These are phyloP conservation scores for Kwoniella mangroviensis DNA, from an alignment of 768 basidiomycete genomes.

Conservation along the genomic window DNA sequence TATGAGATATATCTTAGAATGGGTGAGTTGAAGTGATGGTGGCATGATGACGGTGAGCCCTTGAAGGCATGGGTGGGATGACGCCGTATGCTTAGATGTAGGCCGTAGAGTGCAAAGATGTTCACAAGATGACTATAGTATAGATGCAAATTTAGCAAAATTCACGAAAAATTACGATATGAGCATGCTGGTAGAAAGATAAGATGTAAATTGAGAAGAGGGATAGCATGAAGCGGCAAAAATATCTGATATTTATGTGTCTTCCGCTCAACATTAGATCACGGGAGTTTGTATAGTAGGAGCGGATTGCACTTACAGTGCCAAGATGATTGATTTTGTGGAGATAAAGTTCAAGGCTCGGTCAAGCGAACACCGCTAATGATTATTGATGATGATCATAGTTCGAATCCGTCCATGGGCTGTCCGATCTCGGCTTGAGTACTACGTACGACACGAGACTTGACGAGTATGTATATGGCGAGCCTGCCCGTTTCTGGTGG, in stretches of 20 bases:
- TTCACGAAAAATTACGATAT: background rate
- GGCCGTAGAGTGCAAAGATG: background rate
- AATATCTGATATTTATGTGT: background rate
- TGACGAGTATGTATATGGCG: too few relatives aligned
- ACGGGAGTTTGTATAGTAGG: background rate
- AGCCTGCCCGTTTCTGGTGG: too few relatives aligned
- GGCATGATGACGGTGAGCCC: slow-evolving; percentile 1
- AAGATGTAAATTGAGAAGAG: background rate
- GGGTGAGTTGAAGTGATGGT: background rate
- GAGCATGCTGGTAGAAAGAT: background rate
- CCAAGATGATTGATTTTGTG: background rate
- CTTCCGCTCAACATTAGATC: background rate
- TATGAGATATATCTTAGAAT: background rate
- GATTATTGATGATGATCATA: background rate
- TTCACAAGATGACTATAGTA: background rate
- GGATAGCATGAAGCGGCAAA: background rate
- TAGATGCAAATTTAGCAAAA: background rate
- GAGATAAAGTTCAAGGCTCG: background rate
- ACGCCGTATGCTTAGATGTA: background rate
- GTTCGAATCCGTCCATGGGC: background rate
- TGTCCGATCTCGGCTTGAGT: background rate
- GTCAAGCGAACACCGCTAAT: background rate
- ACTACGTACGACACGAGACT: too few relatives aligned
- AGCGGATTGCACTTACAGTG: background rate
- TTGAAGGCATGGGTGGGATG: background rate